Conservation (phyloP, 2,329 filamentous ascomycete species). For the Purpureocillium takamizusanense region DNA sequence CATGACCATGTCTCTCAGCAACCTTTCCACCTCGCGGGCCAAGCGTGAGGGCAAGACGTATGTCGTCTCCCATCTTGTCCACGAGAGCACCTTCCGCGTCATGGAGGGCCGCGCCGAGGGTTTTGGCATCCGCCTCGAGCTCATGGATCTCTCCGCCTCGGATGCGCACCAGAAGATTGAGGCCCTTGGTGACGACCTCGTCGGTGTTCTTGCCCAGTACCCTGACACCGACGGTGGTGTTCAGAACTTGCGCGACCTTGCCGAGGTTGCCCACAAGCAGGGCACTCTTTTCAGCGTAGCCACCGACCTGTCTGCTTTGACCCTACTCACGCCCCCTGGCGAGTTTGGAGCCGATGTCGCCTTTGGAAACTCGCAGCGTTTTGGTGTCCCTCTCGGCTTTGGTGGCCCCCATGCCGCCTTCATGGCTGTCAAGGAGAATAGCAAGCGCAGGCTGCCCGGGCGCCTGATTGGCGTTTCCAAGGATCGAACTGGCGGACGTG, state of each 20-base stretch:
- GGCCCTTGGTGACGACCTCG: constrained; percentile 68
- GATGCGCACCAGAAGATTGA: constrained; percentile 55
- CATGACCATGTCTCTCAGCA: constrained; percentile 85
- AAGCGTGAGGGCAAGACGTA: constrained; percentile 72
- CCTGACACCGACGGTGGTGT: constrained; percentile 81
- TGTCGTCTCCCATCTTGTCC: constrained; percentile 72
- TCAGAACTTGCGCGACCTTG: constrained; percentile 63
- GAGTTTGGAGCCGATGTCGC: constrained; percentile 95
- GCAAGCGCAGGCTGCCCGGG: constrained; percentile 91
- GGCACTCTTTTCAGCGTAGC: constrained; percentile 78
- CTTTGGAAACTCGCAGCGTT: constrained; percentile 84
- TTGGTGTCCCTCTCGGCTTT: constrained; percentile 85
- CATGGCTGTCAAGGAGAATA: constrained; percentile 83
- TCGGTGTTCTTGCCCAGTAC: constrained; percentile 92
- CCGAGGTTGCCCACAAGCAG: constrained; percentile 66
- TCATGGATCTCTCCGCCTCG: constrained; percentile 61
- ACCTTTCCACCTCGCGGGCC: constrained; percentile 59
- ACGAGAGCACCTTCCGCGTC: constrained; percentile 79
- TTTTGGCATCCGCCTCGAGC: constrained; percentile 75
- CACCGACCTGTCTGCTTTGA: constrained; percentile 82
- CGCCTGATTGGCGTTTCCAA: constrained; percentile 87
- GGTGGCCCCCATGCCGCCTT: constrained; percentile 96
- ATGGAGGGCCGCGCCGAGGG: constrained; percentile 78
- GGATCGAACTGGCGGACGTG: constrained; percentile 73
- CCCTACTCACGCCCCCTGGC: constrained; percentile 77